Evolutionary conservation across 2,329 filamentous ascomycete species (phyloP), one percentile per base, ranked within the genome.

Genomic region (Microdochium nivale): DNA sequence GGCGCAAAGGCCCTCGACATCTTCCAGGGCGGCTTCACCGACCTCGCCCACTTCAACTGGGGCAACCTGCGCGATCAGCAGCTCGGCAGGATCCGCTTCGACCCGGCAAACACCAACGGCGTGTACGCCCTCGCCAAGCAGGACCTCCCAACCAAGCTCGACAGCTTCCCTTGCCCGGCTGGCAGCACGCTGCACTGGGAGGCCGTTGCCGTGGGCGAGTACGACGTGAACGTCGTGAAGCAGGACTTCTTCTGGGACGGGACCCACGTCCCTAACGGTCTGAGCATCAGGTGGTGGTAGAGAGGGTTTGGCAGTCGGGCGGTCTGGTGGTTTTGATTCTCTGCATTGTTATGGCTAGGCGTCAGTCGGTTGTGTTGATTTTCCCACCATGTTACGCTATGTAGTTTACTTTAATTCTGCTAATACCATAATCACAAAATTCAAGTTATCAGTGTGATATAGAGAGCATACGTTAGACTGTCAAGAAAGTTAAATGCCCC

Each of bases 91-190:
- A 50, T 61, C 43, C 51, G 52, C 2, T 60, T 59, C 54, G 52
- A 63, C 50, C 40, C 54, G 27, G 11, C 27, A 5, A 30, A 30
- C 32, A 27, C 4, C 43, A 55, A 55, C 2, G 55, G 53, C n/a
- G 25, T 54, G 24, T 63, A 58, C 54, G 55, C 52, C 35, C 60
- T 61, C 57, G 56, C 60, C 43, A 52, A 54, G 35, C 35, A 21
- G 24, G 58, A 49, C 52, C 40, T 62, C 49, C 52, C 53, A 0
- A 56, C 61, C 16, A 50, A 50, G 3, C 35, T 61, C 40, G 51
- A 57, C 32, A 46, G 35, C 19, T 64, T 64, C 55, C 55, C 60
- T 3, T 64, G 62, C 55, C 59, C 58, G 9, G 58, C 55, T 2
- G 59, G 59, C 23, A 47, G 52, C 23, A 55, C 49, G 10, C 56